Percentiles rank a stretch among this genome's conserved stretches.
Evolutionary conservation across 179 eudicot species (phyloP).

Genomic region (Camellia oleifera): DNA sequence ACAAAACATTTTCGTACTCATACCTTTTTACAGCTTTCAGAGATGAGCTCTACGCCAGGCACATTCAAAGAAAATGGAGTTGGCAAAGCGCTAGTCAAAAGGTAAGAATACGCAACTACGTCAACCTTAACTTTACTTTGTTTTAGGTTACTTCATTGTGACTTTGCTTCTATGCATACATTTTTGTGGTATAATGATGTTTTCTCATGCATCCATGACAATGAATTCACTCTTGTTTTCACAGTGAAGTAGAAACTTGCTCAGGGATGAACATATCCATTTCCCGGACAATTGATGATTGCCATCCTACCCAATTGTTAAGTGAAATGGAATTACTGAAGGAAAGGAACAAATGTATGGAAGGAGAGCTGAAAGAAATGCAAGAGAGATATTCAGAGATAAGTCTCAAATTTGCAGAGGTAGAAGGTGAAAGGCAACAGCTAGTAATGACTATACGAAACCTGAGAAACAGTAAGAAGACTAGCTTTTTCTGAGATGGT

Average conservation of each 20-base stretch:
- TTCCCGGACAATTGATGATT: conserved; percentile 27
- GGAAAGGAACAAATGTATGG: conserved; percentile 74
- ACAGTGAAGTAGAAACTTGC: conserved; percentile 40
- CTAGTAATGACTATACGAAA: conserved; percentile 86
- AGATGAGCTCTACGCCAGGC: conserved; percentile 20
- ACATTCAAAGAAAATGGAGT: conserved; percentile 34
- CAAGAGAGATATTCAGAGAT: conserved; percentile 83
- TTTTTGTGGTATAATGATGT: not conserved
- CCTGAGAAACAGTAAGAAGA: conserved; percentile 70
- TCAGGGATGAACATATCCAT: conserved; percentile 20
- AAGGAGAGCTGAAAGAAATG: conserved; percentile 80
- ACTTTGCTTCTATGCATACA: not conserved
- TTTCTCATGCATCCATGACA: not conserved
- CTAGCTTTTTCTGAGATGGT: conserved; percentile 21
- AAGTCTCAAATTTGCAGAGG: conserved; percentile 91
- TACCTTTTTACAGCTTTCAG: conserved; percentile 16
- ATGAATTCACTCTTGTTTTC: conserved; percentile 2
- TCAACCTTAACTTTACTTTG: not conserved
- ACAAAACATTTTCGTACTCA: no score
- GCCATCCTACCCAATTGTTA: conserved; percentile 28
- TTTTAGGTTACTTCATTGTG: not conserved
- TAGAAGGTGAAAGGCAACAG: conserved; percentile 93
- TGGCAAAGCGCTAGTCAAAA: conserved; percentile 31
- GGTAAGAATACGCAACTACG: conserved; percentile 29
- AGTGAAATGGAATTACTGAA: conserved; percentile 52